phyloP scores from a whole-genome alignment of 1,284 basidiomycete genomes.

The Puccinia novopanici region DNA sequence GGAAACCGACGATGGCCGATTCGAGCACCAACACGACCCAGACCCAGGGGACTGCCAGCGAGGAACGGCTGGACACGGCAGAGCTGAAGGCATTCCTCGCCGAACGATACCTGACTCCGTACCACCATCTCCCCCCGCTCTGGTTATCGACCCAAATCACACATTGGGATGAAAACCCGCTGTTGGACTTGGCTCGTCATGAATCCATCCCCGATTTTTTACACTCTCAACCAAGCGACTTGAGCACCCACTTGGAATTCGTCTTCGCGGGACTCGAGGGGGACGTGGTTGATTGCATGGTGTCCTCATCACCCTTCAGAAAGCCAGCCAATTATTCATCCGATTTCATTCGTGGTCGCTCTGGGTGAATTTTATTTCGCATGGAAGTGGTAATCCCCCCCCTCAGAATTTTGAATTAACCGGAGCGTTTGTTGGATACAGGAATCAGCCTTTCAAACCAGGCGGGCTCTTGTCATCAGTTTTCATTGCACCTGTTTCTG shows the following conservation, averaged over 20 bases:
- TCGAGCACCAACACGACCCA: background rate
- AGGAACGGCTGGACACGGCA: background rate
- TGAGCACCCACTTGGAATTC: conserved; percentile 39
- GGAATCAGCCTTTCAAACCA: conserved; percentile 43
- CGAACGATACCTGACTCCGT: conserved; percentile 7
- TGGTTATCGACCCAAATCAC: conserved; percentile 38
- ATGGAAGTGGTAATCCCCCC: background rate
- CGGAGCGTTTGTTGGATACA: background rate
- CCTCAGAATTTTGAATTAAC: background rate
- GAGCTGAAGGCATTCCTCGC: conserved; percentile 13
- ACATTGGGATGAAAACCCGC: conserved; percentile 43
- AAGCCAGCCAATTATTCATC: conserved; percentile 35
- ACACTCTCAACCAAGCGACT: conserved; percentile 9
- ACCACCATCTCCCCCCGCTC: conserved; percentile 8
- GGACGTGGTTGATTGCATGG: conserved; percentile 33
- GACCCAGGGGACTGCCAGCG: background rate
- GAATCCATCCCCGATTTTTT: conserved; percentile 42
- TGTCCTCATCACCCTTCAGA: conserved; percentile 29
- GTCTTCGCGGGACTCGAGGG: conserved; percentile 46
- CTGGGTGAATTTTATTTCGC: conserved; percentile 25
- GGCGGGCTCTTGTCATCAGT: conserved; percentile 25
- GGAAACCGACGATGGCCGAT: too few relatives aligned
- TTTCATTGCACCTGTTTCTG: background rate
- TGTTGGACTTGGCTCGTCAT: conserved; percentile 17
- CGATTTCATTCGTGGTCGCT: conserved; percentile 40